Evolutionary conservation across 1,139 yeast species (phyloP).

Genomic region (Protomyces pachydermus): DNA sequence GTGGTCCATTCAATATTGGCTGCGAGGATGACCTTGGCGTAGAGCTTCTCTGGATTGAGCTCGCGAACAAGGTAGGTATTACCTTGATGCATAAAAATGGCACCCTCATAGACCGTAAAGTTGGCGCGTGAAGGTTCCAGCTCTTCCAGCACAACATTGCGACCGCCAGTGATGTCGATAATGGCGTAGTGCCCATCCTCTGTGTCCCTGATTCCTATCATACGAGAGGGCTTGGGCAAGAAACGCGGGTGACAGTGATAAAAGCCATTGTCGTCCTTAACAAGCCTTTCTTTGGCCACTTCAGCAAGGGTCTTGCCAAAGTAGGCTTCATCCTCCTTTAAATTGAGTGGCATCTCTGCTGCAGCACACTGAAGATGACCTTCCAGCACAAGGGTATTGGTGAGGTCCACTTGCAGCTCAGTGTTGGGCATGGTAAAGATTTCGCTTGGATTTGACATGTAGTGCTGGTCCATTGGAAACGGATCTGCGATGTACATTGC

Average conservation of each 20-base stretch:
- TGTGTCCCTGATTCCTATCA: slow-evolving; percentile 67
- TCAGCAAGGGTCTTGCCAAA: slow-evolving; percentile 41
- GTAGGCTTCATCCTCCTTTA: slow-evolving; percentile 52
- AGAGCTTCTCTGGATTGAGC: slow-evolving; percentile 66
- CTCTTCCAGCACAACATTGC: slow-evolving; percentile 76
- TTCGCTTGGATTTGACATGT: slow-evolving; percentile 63
- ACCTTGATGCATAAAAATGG: slow-evolving; percentile 91
- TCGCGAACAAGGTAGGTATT: slow-evolving; percentile 78
- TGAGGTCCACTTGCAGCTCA: slow-evolving; percentile 49
- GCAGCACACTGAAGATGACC: slow-evolving; percentile 94
- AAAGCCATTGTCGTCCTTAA: slow-evolving; percentile 46
- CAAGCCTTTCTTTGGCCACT: slow-evolving; percentile 20
- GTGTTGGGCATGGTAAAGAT: slow-evolving; percentile 47
- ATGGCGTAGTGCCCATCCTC: slow-evolving; percentile 80
- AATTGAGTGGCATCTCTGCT: slow-evolving; percentile 63
- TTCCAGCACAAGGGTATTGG: slow-evolving; percentile 58
- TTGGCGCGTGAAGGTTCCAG: slow-evolving; percentile 86
- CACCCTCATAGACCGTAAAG: slow-evolving; percentile 92
- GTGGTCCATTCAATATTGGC: slow-evolving; percentile 86
- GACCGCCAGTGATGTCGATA: slow-evolving; percentile 72
- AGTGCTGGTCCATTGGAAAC: slow-evolving; percentile 82
- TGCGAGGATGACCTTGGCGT: slow-evolving; percentile 79
- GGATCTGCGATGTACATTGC: slow-evolving; percentile 80
- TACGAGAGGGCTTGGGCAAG: slow-evolving; percentile 73
- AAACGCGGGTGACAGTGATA: slow-evolving; percentile 59